Evolutionary conservation across 805 yeast genomes (phyloP).

Genomic region (Candida sithepensis): DNA sequence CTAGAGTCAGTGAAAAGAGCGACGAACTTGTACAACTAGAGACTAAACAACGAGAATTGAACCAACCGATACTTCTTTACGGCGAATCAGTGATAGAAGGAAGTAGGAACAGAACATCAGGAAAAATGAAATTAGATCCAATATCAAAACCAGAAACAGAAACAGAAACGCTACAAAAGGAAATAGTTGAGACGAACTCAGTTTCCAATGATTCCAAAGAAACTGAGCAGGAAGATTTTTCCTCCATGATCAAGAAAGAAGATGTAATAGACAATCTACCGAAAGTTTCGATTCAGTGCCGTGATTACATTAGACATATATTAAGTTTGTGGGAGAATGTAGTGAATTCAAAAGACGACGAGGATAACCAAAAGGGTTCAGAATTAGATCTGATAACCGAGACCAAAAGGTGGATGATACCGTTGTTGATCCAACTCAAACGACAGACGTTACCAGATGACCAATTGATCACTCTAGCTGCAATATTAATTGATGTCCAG

Average conservation of each 20-base stretch:
- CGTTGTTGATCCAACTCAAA: conserved; percentile 53
- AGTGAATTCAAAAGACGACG: conserved; percentile 5
- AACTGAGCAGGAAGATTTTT: background rate
- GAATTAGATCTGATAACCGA: conserved; percentile 34
- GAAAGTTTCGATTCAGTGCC: conserved; percentile 37
- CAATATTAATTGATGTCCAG: conserved; percentile 62
- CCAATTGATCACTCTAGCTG: conserved; percentile 51
- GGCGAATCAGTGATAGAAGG: conserved; percentile 15
- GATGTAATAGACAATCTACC: conserved; percentile 33
- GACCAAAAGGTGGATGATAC: conserved; percentile 47
- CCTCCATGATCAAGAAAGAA: conserved; percentile 17
- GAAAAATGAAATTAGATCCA: background rate
- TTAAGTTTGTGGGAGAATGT: conserved; percentile 36
- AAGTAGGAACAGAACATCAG: conserved; percentile 4
- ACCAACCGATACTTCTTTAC: conserved; percentile 14
- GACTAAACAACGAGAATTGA: conserved; percentile 7
- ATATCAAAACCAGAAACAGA: background rate
- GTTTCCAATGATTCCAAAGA: background rate
- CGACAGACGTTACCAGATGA: conserved; percentile 36
- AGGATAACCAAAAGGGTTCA: conserved; percentile 12
- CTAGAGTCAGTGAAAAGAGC: background rate
- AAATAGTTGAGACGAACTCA: background rate
- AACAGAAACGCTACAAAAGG: background rate
- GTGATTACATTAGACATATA: conserved; percentile 45
- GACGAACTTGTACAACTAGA: conserved; percentile 5